These are phyloP conservation scores for Boletellus sp. DNA, from an alignment of 1,284 basidiomycete species.

Conservation along the genomic window DNA sequence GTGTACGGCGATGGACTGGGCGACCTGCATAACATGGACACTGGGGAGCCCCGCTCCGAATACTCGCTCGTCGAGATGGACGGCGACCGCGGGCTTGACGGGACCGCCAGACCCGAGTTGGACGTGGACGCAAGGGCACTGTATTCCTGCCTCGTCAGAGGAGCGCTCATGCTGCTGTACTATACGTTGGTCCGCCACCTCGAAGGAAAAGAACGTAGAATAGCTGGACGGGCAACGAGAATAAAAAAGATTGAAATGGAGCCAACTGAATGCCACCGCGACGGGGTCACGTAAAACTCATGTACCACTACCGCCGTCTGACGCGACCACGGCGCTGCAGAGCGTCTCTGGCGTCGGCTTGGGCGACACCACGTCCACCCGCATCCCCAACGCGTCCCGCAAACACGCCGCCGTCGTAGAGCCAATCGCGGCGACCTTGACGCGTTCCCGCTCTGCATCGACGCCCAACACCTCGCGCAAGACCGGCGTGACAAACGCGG, in stretches of 20 bases:
- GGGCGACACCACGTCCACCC: constrained; percentile 50
- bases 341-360: constrained; percentile 58
- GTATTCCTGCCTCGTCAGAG: constrained; percentile 25
- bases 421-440: constrained; percentile 60
- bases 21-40: constrained; percentile 18
- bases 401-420: constrained; percentile 60
- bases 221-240: constrained; percentile 15
- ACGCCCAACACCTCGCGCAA: constrained; percentile 45
- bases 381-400: constrained; percentile 40
- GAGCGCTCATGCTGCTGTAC: constrained; percentile 23
- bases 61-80: constrained; percentile 19
- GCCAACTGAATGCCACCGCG: background rate
- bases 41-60: constrained; percentile 15
- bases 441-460: background rate
- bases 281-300: constrained; percentile 13
- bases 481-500: constrained; percentile 53
- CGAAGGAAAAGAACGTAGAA: constrained; percentile 12
- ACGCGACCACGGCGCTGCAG: constrained; percentile 34
- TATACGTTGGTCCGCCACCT: background rate
- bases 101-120: constrained; percentile 19
- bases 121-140: constrained; percentile 28
- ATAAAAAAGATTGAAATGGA: background rate
- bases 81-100: constrained; percentile 18
- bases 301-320: constrained; percentile 10
- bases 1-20: constrained; percentile 27